Evolutionary conservation across 169 alveolate genomes (phyloP).

Genomic region (Babesia microti): DNA sequence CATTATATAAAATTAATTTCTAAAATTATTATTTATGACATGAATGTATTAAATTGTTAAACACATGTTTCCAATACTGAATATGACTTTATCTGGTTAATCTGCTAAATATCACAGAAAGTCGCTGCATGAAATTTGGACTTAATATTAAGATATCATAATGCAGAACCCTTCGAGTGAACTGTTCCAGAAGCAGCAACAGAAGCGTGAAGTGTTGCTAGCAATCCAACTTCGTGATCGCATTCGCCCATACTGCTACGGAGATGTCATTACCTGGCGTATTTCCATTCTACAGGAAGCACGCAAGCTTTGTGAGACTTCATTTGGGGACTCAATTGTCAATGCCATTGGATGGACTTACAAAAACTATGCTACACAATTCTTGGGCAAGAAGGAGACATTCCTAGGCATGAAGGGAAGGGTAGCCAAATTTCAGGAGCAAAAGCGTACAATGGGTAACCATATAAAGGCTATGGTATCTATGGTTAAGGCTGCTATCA

Average conservation of each 20-base stretch:
- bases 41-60: no score
- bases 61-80: no score
- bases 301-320: constrained; percentile 62
- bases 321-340: constrained; percentile 71
- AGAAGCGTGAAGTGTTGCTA: constrained; percentile 65
- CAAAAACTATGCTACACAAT: constrained; percentile 74
- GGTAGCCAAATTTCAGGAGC: constrained; percentile 66
- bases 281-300: constrained; percentile 50
- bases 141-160: no score
- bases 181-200: constrained; percentile 54
- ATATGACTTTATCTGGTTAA: no score
- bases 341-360: constrained; percentile 81
- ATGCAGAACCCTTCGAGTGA: constrained; percentile 15
- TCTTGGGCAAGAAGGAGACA: constrained; percentile 69
- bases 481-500: constrained; percentile 61
- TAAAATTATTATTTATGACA: no score
- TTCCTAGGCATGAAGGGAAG: constrained; percentile 71
- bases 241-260: constrained; percentile 56
- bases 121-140: no score
- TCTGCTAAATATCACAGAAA: no score
- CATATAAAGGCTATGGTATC: constrained; percentile 61
- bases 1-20: no score
- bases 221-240: constrained; percentile 68
- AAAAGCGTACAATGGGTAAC: constrained; percentile 59
- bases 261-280: constrained; percentile 60